A percentile compares a stretch with the other conserved stretches of the same genome.
These are phyloP conservation scores for Carex parvula DNA, from an alignment of 176 grass and related monocot genomes.

Conservation along the genomic window DNA sequence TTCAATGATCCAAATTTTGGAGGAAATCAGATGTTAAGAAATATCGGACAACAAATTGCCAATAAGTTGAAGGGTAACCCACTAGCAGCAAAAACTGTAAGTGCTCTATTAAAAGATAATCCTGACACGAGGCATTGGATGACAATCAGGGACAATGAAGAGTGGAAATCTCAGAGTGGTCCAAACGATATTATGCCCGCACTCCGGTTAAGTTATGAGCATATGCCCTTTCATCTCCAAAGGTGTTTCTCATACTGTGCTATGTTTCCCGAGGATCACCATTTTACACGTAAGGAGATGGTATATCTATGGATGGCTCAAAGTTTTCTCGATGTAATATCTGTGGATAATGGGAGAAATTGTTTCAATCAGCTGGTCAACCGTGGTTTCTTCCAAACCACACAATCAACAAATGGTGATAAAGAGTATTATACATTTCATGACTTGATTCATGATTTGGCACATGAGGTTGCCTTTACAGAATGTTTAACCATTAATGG, in stretches of 20 bases:
- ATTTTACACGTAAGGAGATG: background rate
- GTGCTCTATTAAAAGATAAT: background rate
- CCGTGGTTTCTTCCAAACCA: slow-evolving; percentile 7
- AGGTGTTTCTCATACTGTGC: slow-evolving; percentile 28
- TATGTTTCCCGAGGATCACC: slow-evolving; percentile 24
- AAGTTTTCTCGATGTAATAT: slow-evolving; percentile 17
- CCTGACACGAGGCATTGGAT: background rate
- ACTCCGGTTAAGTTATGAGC: slow-evolving; percentile 34
- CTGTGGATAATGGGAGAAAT: background rate
- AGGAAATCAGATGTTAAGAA: background rate
- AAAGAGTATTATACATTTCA: slow-evolving; percentile 7
- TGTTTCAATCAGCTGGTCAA: slow-evolving; percentile 31
- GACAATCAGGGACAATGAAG: background rate
- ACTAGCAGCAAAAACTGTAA: background rate
- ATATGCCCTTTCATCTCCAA: slow-evolving; percentile 8
- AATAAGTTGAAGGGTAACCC: slow-evolving; percentile 1
- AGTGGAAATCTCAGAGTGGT: slow-evolving; percentile 18
- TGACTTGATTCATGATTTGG: slow-evolving; percentile 38
- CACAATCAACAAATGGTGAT: background rate
- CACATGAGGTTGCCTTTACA: background rate
- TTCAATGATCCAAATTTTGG: slow-evolving; percentile 26
- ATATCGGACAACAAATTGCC: slow-evolving; percentile 9
- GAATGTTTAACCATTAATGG: slow-evolving; percentile 1
- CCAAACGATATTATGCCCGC: slow-evolving; percentile 8
- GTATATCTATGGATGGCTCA: slow-evolving; percentile 42